Percentiles rank a stretch among this genome's conserved stretches.
Conservation (phyloP, 345 rosid species). For the Acer yangbiense region DNA sequence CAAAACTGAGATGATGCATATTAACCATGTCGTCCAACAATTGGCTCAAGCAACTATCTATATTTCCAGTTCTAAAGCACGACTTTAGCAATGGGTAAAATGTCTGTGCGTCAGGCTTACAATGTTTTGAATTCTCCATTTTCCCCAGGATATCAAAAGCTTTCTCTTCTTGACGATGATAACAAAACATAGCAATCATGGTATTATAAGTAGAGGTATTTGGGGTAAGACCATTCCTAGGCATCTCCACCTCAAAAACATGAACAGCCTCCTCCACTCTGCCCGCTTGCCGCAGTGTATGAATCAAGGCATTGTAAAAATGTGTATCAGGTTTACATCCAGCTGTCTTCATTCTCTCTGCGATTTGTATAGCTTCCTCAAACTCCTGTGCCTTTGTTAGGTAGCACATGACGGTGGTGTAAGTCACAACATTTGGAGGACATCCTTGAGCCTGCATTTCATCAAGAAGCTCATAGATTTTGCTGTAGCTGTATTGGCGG, state of each 20-base stretch:
- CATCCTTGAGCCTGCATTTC: constrained; percentile 66
- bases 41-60: constrained; percentile 48
- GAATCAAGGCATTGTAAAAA: constrained; percentile 75
- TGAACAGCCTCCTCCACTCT: constrained; percentile 49
- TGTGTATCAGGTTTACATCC: constrained; percentile 60
- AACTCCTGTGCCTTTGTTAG: constrained; percentile 55
- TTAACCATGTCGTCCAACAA: constrained; percentile 70
- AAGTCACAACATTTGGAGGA: constrained; percentile 71
- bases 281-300: constrained; percentile 65
- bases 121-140: constrained; percentile 48
- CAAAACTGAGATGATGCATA: constrained; percentile 80
- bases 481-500: constrained; percentile 34
- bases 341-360: constrained; percentile 45
- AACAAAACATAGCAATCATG: constrained; percentile 79
- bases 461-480: constrained; percentile 65
- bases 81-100: constrained; percentile 68
- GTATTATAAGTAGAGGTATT: constrained; percentile 73
- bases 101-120: constrained; percentile 72
- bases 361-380: constrained; percentile 58
- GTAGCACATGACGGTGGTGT: constrained; percentile 63
- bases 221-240: constrained; percentile 37
- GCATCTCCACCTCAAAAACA: constrained; percentile 67
- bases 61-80: constrained; percentile 65
- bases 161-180: constrained; percentile 42
- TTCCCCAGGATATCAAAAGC: constrained; percentile 55